These are phyloP conservation scores for Neurospora sp. DNA, from an alignment of 495 filamentous ascomycete species.

Conservation along the genomic window DNA sequence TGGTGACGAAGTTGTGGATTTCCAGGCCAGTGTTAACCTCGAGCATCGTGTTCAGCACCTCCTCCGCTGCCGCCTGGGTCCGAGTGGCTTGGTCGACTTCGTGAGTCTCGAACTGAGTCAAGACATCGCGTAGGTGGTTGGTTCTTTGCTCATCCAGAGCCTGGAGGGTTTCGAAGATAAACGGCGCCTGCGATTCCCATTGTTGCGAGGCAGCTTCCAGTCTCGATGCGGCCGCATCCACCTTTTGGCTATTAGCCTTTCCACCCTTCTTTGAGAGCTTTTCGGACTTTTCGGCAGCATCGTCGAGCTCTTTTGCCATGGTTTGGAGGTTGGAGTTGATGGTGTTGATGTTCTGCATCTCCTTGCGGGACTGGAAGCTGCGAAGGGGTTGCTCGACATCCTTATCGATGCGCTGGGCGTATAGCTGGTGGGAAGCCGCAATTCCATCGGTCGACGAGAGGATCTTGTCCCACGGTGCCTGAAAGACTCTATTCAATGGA, in stretches of 20 bases:
- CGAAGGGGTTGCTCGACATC: slow-evolving; percentile 85
- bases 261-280: slow-evolving; percentile 74
- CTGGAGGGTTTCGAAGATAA: slow-evolving; percentile 90
- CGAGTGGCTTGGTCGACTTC: slow-evolving; percentile 82
- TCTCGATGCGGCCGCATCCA: slow-evolving; percentile 63
- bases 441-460: slow-evolving; percentile 67
- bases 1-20: slow-evolving; percentile 70
- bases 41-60: slow-evolving; percentile 72
- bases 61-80: slow-evolving; percentile 64
- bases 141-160: slow-evolving; percentile 79
- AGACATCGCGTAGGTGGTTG: slow-evolving; percentile 83
- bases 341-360: slow-evolving; percentile 75
- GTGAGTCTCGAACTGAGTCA: slow-evolving; percentile 89
- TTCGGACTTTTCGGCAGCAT: slow-evolving; percentile 75
- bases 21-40: slow-evolving; percentile 84
- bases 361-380: slow-evolving; percentile 56
- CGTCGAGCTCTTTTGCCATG: slow-evolving; percentile 77
- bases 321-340: slow-evolving; percentile 71
- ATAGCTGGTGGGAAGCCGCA: slow-evolving; percentile 72
- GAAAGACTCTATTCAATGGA: slow-evolving; percentile 61
- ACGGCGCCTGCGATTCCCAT: slow-evolving; percentile 95
- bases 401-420: slow-evolving; percentile 76
- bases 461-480: slow-evolving; percentile 87
- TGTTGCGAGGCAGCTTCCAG: slow-evolving; percentile 69
- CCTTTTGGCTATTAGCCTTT: slow-evolving; percentile 69